These are phyloP conservation scores for Oidiodendron maius DNA, from an alignment of 495 filamentous ascomycete genomes.

Conservation along the genomic window DNA sequence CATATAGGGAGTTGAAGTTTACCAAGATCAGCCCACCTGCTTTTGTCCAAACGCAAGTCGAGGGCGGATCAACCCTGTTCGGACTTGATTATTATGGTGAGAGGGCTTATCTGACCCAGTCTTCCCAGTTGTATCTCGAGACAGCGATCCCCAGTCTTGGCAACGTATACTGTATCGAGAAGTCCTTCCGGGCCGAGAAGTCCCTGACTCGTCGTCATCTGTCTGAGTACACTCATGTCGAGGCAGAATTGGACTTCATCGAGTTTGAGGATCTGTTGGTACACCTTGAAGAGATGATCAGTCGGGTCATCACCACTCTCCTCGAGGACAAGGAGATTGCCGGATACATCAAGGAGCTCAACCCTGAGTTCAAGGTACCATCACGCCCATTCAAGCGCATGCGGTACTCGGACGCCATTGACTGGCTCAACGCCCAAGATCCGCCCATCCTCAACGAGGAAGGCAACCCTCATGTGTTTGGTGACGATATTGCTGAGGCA, in stretches of 20 bases:
- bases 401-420: conserved; percentile 90
- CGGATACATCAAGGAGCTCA: conserved; percentile 70
- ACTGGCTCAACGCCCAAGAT: conserved; percentile 83
- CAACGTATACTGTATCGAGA: conserved; percentile 95
- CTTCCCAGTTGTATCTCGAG: conserved; percentile 96
- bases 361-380: conserved; percentile 80
- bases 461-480: conserved; percentile 80
- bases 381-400: conserved; percentile 88
- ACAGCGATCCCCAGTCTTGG: conserved; percentile 86
- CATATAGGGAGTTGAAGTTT: conserved; percentile 73
- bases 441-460: conserved; percentile 82
- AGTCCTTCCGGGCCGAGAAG: conserved; percentile 97
- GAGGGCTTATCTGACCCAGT: conserved; percentile 91
- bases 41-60: conserved; percentile 98
- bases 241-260: conserved; percentile 96
- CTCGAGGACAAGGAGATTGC: conserved; percentile 66
- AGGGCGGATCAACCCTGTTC: conserved; percentile 93
- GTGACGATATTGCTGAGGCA: conserved; percentile 97
- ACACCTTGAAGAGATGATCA: conserved; percentile 87
- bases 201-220: conserved; percentile 90
- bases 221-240: conserved; percentile 94
- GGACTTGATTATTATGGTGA: conserved; percentile 92
- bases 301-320: conserved; percentile 71
- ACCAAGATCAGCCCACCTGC: conserved; percentile 88
- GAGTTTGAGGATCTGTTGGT: conserved; percentile 86